Percentiles rank a stretch among this genome's conserved stretches.
Conservation (phyloP, 2,329 filamentous ascomycete genomes). For the Annulohypoxylon truncatum region DNA sequence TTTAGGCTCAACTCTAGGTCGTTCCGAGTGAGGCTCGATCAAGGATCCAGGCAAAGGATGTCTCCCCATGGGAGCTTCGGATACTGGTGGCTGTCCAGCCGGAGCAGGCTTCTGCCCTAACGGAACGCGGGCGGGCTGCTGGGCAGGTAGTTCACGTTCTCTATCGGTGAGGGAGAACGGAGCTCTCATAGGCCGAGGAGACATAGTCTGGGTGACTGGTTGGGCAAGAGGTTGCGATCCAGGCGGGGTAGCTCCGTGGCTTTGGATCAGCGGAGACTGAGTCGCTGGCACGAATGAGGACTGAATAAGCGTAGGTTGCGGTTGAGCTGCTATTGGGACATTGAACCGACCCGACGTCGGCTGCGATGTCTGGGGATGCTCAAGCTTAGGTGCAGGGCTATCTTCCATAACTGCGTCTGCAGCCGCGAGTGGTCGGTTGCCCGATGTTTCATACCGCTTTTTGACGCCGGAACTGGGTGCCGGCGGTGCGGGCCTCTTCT, state of each 20-base stretch:
- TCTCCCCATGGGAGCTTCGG: conserved; percentile 45
- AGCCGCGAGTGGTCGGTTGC: conserved; percentile 62
- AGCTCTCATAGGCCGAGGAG: conserved; percentile 59
- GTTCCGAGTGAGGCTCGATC: conserved; percentile 48
- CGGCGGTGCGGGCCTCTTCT: conserved; percentile 70
- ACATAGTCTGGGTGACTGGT: conserved; percentile 58
- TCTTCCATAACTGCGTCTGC: conserved; percentile 61
- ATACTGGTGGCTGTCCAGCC: conserved; percentile 44
- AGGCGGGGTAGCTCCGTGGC: conserved; percentile 43
- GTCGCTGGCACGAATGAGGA: conserved; percentile 47
- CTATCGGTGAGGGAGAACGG: conserved; percentile 62
- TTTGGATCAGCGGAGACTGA: conserved; percentile 44
- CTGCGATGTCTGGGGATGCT: conserved; percentile 54
- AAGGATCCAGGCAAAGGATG: conserved; percentile 49
- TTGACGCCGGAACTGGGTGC: conserved; percentile 64
- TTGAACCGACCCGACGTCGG: conserved; percentile 57
- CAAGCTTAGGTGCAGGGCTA: conserved; percentile 58
- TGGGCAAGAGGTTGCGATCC: conserved; percentile 54
- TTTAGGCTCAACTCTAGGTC: conserved; percentile 50
- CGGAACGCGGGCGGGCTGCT: conserved; percentile 49
- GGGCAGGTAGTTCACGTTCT: conserved; percentile 51
- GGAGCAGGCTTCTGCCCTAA: conserved; percentile 47
- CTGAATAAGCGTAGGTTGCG: conserved; percentile 47
- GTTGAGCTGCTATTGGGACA: conserved; percentile 60
- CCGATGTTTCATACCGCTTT: conserved; percentile 61